Percentiles rank a stretch among this genome's conserved stretches.
Conservation (phyloP, 2,329 filamentous ascomycete species). For the Talaromyces islandicus region DNA sequence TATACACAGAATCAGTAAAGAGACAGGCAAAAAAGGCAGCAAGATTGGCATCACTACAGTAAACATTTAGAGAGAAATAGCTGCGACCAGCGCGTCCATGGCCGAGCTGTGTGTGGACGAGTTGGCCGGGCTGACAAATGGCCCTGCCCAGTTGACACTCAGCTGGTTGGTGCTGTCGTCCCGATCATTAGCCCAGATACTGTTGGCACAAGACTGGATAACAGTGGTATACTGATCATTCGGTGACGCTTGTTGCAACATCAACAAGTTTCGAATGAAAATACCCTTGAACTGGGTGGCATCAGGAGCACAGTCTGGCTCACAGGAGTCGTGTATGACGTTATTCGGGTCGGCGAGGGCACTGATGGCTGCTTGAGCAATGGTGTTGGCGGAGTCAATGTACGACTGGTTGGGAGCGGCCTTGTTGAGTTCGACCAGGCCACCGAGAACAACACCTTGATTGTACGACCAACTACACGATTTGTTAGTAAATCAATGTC, state of each 20-base stretch:
- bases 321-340: slow-evolving; percentile 51
- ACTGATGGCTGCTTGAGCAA: slow-evolving; percentile 50
- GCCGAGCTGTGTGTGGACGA: slow-evolving; percentile 60
- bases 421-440: slow-evolving; percentile 48
- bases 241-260: slow-evolving; percentile 49
- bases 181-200: slow-evolving; percentile 58
- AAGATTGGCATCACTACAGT: not conserved
- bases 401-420: slow-evolving; percentile 39
- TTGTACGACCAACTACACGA: slow-evolving; percentile 48
- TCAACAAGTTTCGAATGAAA: slow-evolving; percentile 59
- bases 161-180: slow-evolving; percentile 44
- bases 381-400: slow-evolving; percentile 38
- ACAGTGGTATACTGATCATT: slow-evolving; percentile 47
- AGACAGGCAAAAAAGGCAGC: not conserved
- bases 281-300: slow-evolving; percentile 67
- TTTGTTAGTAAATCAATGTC: not conserved
- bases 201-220: slow-evolving; percentile 57
- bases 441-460: slow-evolving; percentile 56
- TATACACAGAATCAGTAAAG: not conserved
- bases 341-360: slow-evolving; percentile 40
- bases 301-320: slow-evolving; percentile 46
- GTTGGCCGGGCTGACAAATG: slow-evolving; percentile 45
- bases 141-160: slow-evolving; percentile 61
- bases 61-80: slow-evolving; percentile 23
- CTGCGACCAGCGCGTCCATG: slow-evolving; percentile 62